Evolutionary conservation across 176 grass and related monocot genomes (phyloP).

Genomic region (Lolium multiflorum): DNA sequence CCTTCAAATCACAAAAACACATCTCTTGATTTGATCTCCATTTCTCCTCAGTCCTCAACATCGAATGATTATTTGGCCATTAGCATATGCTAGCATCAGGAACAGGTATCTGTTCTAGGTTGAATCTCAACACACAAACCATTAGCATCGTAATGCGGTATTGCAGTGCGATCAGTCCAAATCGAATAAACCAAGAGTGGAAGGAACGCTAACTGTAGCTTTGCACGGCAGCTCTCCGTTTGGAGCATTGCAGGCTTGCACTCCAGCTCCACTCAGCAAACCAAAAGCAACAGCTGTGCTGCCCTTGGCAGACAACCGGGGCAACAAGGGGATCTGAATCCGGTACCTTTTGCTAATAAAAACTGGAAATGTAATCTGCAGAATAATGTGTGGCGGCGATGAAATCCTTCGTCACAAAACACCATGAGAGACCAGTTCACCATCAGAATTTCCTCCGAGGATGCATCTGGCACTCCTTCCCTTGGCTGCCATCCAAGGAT

Average conservation of each 20-base stretch:
- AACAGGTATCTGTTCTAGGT: not conserved
- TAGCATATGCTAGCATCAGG: not conserved
- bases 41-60: not conserved
- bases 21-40: not conserved
- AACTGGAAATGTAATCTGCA: not conserved
- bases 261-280: not conserved
- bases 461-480: conserved; percentile 4
- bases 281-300: conserved; percentile 42
- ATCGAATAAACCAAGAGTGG: not conserved
- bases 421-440: not conserved
- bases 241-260: conserved; percentile 21
- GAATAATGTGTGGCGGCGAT: not conserved
- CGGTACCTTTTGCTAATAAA: not conserved
- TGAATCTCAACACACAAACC: not conserved
- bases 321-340: conserved; percentile 32
- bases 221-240: conserved; percentile 21
- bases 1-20: not conserved
- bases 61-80: not conserved
- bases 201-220: conserved; percentile 32
- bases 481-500: not conserved
- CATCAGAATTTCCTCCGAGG: conserved; percentile 13
- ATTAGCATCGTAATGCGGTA: too few species aligned
- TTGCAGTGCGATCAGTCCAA: not conserved
- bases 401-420: not conserved
- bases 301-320: not conserved